Conservation (phyloP, 768 basidiomycete species). For the Neoboletus subvelutipes region DNA sequence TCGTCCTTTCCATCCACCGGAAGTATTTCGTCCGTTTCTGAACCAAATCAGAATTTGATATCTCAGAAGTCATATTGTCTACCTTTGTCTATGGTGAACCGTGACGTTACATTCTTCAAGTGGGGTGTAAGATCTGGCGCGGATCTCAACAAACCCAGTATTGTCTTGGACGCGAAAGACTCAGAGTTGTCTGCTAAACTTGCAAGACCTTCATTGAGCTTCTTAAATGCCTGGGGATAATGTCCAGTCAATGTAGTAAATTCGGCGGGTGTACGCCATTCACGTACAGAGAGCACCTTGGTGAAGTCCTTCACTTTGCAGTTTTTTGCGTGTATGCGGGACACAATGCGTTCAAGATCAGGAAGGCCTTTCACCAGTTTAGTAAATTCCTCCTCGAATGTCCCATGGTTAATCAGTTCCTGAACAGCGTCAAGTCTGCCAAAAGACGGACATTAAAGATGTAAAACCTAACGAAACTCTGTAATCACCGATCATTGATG, state of each 20-base stretch:
- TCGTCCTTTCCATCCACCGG: conserved; percentile 86
- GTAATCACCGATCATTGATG: conserved; percentile 80
- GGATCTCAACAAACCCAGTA: conserved; percentile 70
- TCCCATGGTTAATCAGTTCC: conserved; percentile 79
- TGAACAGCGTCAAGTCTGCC: conserved; percentile 89
- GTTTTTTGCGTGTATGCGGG: conserved; percentile 91
- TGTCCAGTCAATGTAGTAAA: conserved; percentile 3
- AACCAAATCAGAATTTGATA: conserved; percentile 23
- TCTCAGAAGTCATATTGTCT: conserved; percentile 7
- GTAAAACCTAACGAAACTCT: conserved; percentile 10
- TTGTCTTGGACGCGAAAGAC: conserved; percentile 72
- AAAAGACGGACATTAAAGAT: conserved; percentile 17
- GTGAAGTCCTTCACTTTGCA: conserved; percentile 87
- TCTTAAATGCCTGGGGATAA: conserved; percentile 66
- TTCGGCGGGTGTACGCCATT: neutral
- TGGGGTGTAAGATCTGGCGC: conserved; percentile 78
- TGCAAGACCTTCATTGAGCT: conserved; percentile 64
- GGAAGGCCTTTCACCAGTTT: conserved; percentile 79
- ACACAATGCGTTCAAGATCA: conserved; percentile 91
- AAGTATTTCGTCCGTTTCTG: conserved; percentile 67
- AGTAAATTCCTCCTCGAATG: conserved; percentile 74
- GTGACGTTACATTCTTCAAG: conserved; percentile 67
- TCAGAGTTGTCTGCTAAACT: conserved; percentile 64
- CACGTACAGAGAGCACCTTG: conserved; percentile 70
- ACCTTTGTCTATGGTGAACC: conserved; percentile 69